Conservation (phyloP, 2,329 filamentous ascomycete species). For the Penicillium sp. region DNA sequence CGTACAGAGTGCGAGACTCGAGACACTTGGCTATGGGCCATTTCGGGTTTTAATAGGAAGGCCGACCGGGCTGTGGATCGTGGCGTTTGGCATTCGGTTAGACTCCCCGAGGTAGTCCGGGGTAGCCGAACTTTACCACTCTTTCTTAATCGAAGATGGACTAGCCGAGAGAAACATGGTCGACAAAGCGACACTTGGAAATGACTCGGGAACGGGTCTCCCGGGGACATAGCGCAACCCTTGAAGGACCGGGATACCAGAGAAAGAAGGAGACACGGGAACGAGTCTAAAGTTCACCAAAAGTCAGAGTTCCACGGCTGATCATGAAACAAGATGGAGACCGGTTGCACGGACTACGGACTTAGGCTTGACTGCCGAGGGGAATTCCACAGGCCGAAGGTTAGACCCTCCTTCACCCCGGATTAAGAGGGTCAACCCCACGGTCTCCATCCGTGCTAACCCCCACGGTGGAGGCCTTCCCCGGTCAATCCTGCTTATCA, state of each 20-base stretch:
- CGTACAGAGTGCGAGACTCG: background rate
- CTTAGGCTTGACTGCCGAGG: background rate
- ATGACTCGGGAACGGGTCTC: background rate
- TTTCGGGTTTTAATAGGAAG: background rate
- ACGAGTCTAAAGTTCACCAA: background rate
- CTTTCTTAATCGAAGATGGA: background rate
- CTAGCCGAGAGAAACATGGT: background rate
- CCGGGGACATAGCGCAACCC: background rate
- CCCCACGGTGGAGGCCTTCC: constrained; percentile 7
- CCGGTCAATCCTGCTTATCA: background rate
- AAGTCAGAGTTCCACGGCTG: background rate
- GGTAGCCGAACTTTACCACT: background rate
- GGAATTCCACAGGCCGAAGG: constrained; percentile 1
- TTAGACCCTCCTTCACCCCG: background rate
- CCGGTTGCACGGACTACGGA: background rate
- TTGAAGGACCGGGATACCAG: background rate
- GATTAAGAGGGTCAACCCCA: background rate
- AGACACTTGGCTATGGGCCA: background rate
- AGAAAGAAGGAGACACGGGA: background rate
- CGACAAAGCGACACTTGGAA: background rate
- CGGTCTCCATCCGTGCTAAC: background rate
- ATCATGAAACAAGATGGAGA: background rate
- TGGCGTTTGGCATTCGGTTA: background rate
- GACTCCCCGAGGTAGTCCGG: background rate
- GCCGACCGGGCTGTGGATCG: background rate